Base-by-base conservation (phyloP, 495 filamentous ascomycete species). In the Podospora comata region DNA sequence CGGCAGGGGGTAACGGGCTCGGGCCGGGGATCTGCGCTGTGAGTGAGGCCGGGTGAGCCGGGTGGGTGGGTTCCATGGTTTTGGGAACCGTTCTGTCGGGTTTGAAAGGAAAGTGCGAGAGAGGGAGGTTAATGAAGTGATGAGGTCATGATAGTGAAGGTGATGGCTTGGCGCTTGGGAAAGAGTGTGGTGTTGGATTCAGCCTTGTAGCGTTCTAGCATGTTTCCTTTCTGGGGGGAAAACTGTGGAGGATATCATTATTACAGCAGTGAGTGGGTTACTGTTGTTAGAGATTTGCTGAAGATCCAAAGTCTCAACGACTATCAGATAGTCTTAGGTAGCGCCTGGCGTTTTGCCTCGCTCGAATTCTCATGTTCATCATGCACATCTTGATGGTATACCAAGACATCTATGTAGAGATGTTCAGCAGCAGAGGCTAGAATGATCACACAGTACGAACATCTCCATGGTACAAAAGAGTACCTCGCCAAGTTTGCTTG, bases 11-110 rank as follows among this genome's bases (percentile, higher is more conserved):
- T 3, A 11, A 48, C 39, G 13, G 53, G 60, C 19, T 65, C 77
- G 58, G 77, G 74, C 60, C 74, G 80, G 19, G 30, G 30, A 48
- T 28, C 16, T 28, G 78, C 77, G 11, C 66, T 86, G 68, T 86
- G 72, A 81, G 13, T 3, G 13, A 48, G 15, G 39, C 39, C 39
- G 39, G 39, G 2, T 48, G 39, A 48, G 39, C 39, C 39, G 13
- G 39, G 9, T 3, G 39, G 15, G 9, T 13, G 9, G 39, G 39
- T 48, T 48, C 39, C 39, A 48, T 48, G 39, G 39, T 11, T 48
- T 48, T 48, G 30, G 30, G 30, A 11, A 48, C 39, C 39, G 39
- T 48, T 48, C 13, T 48, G 39, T 48, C 39, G 39, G 39, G 39
- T 13, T 18, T 48, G 39, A 11, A 48, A 3, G 39, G 39, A 16